phyloP scores from a whole-genome alignment of 768 basidiomycete species.

The Paxillus rubicundulus region DNA sequence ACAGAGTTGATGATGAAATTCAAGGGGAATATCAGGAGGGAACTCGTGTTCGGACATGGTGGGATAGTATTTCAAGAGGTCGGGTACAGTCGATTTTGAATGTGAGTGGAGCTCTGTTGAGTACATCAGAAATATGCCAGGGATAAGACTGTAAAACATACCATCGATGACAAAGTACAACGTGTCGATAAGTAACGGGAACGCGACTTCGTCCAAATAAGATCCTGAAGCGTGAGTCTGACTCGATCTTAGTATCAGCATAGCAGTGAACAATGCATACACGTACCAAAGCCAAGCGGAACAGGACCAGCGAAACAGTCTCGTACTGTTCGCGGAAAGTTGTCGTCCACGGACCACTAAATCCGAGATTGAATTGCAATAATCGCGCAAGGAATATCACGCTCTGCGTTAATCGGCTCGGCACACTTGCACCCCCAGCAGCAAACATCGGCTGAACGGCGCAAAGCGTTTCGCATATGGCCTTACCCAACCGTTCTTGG shows the following conservation, averaged over 20 bases:
- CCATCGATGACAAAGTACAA: slow-evolving; percentile 73
- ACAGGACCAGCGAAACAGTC: slow-evolving; percentile 41
- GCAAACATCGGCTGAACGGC: slow-evolving; percentile 38
- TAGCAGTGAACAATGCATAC: slow-evolving; percentile 1
- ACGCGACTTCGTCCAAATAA: slow-evolving; percentile 53
- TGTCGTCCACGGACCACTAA: slow-evolving; percentile 55
- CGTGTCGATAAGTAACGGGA: slow-evolving; percentile 70
- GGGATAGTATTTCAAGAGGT: slow-evolving; percentile 68
- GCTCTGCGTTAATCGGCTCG: slow-evolving; percentile 36
- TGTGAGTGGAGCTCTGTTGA: slow-evolving; percentile 60
- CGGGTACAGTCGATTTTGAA: slow-evolving; percentile 45
- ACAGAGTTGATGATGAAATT: slow-evolving; percentile 56
- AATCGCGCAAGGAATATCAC: slow-evolving; percentile 62
- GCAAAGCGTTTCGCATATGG: slow-evolving; percentile 46
- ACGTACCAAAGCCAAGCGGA: slow-evolving; percentile 54
- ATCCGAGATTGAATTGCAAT: slow-evolving; percentile 71
- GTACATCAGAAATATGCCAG: not conserved
- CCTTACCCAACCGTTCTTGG: slow-evolving; percentile 57
- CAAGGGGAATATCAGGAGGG: slow-evolving; percentile 51
- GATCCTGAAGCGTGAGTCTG: slow-evolving; percentile 57
- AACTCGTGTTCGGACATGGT: slow-evolving; percentile 47
- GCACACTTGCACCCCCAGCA: slow-evolving; percentile 17
- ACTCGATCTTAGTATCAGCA: slow-evolving; percentile 1
- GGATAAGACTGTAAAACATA: slow-evolving; percentile 28
- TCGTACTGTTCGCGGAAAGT: slow-evolving; percentile 46